Conservation (phyloP, 805 yeast genomes). For the Clavispora santaluciae region DNA sequence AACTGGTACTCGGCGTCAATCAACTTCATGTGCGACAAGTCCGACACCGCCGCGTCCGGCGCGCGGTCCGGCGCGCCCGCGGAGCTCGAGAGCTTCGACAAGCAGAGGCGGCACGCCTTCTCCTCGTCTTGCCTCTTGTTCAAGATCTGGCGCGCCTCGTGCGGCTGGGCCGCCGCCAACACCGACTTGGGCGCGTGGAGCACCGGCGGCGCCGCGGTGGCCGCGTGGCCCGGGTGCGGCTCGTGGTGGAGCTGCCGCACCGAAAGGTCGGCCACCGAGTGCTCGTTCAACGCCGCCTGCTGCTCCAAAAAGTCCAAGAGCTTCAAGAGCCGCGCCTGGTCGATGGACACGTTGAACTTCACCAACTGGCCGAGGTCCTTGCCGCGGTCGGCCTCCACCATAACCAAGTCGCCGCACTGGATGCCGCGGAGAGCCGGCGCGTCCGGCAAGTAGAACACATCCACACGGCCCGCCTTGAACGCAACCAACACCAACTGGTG, state of each 20-base stretch:
- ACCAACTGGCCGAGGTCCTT: constrained; percentile 68
- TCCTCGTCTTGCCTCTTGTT: constrained; percentile 65
- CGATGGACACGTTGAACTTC: constrained; percentile 51
- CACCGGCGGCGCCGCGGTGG: constrained; percentile 35
- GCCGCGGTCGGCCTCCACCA: constrained; percentile 84
- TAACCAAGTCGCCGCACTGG: constrained; percentile 60
- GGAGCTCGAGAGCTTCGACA: constrained; percentile 46
- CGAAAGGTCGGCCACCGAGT: constrained; percentile 19
- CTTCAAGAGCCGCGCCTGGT: constrained; percentile 65
- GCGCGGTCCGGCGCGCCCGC: constrained; percentile 5
- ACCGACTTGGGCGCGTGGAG: constrained; percentile 67
- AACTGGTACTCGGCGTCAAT: constrained; percentile 78
- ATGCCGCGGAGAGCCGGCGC: constrained; percentile 24
- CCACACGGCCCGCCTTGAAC: constrained; percentile 76
- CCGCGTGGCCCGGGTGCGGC: constrained; percentile 2
- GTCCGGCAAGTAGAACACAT: constrained; percentile 62
- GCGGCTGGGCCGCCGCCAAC: constrained; percentile 54
- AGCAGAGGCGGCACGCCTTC: constrained; percentile 55
- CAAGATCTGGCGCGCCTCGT: constrained; percentile 55
- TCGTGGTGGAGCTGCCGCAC: constrained; percentile 16
- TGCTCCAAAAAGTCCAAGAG: constrained; percentile 67
- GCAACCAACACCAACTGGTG: constrained; percentile 39
- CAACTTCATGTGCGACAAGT: constrained; percentile 49
- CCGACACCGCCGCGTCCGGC: constrained; percentile 6
- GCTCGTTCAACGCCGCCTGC: constrained; percentile 52